Evolutionary conservation across 2,329 filamentous ascomycete genomes (phyloP), one percentile per base, ranked within the genome.

Genomic region (Sclerotinia trifoliorum): DNA sequence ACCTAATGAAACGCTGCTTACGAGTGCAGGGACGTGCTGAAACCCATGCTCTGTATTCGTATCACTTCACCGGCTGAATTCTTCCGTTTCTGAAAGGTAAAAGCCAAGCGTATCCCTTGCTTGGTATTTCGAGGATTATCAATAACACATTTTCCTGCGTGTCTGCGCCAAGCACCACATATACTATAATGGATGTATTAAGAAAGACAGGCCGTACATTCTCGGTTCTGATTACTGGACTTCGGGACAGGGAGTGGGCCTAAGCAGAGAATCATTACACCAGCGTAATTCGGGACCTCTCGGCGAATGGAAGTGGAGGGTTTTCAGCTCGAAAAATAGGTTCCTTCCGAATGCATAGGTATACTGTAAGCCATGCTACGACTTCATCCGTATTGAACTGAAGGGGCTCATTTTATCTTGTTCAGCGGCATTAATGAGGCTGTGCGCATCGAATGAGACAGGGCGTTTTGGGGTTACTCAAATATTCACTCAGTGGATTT

Each of bases 241-340:
- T 11, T 60, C 56, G 39, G 54, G 54, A n/a, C 5, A 63, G 29
- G 11, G 32, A 39, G 21, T 32, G 5, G 51, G 46, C 24, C 1
- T 8, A 21, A 15, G 10, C n/a, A 39, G 21, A 39, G 11, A 26
- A 26, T 21, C 2, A 39, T 39, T 26, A 26, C 60, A 63, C 58
- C 58, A 35, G n/a, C 29, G 46, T 15, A 26, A 32, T 15, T 17
- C 54, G 54, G 11, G 17, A 26, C 8, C 2, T 15, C 11, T 35
- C 15, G 21, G 21, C 46, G 21, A 51, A 62, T 62, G 13, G 21
- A 7, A 19, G 5, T 35, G 19, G 7, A 24, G 19, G n/a, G 13
- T 51, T 63, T 62, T 63, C 60, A 63, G 60, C 60, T 63, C 17
- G 46, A 7, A 26, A 39, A n/a, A 5, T 35, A 3, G 60, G 13